Conservation (phyloP, 106 monocot genomes). For the Platanthera zijinensis region DNA sequence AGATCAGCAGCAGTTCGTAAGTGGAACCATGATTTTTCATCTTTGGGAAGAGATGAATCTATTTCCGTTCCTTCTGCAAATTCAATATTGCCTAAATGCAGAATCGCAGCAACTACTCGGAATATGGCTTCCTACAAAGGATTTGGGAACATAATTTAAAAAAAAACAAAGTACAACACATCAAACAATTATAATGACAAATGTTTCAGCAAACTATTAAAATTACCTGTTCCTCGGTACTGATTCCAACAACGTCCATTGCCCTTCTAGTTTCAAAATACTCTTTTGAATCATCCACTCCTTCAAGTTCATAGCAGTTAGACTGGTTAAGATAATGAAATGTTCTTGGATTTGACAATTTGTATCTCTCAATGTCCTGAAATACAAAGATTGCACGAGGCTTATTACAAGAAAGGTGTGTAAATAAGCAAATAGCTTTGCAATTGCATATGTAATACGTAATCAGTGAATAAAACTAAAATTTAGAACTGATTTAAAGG, state of each 20-base stretch:
- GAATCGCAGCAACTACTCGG: conserved; percentile 46
- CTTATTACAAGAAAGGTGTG: not conserved
- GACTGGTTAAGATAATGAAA: conserved; percentile 54
- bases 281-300: conserved; percentile 39
- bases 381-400: not conserved
- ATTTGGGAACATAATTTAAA: not conserved
- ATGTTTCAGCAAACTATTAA: not conserved
- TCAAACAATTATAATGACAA: not conserved
- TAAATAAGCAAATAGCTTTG: conserved; percentile 1
- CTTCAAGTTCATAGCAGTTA: conserved; percentile 43
- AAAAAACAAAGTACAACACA: not conserved
- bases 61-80: conserved; percentile 42
- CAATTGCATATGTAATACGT: not conserved
- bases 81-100: conserved; percentile 55
- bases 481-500: not conserved
- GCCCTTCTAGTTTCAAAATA: conserved; percentile 51
- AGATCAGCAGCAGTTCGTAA: conserved; percentile 49
- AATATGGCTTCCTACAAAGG: conserved; percentile 49
- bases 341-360: conserved; percentile 42
- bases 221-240: conserved; percentile 37
- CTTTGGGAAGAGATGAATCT: conserved; percentile 47
- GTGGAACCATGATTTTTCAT: conserved; percentile 49
- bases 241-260: conserved; percentile 56
- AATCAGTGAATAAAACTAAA: not conserved
- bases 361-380: conserved; percentile 41